phyloP scores from a whole-genome alignment of 129 eudicot species.

The Saussurea involucrata region DNA sequence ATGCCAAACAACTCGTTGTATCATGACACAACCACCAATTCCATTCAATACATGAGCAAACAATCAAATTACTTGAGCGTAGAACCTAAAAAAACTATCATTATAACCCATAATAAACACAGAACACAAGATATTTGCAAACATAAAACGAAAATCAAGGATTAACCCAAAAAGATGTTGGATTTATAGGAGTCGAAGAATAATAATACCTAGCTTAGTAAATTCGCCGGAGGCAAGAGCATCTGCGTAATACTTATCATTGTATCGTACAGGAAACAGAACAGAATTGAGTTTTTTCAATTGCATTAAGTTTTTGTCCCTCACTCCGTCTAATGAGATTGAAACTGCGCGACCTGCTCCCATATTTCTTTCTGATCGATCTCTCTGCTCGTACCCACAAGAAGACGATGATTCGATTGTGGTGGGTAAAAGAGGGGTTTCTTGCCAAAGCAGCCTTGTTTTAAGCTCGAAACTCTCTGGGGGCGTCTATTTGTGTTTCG shows the following conservation, averaged over 20 bases:
- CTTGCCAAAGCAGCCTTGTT: neutral
- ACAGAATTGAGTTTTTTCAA: constrained; percentile 91
- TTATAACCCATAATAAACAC: neutral
- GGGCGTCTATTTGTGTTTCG: neutral
- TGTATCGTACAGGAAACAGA: constrained; percentile 91
- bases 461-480: neutral
- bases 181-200: neutral
- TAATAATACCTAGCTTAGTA: constrained; percentile 62
- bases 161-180: constrained; percentile 3
- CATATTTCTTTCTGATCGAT: constrained; percentile 34
- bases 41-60: neutral
- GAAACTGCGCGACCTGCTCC: constrained; percentile 66
- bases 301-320: constrained; percentile 97
- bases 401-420: constrained; percentile 19
- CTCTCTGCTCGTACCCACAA: neutral
- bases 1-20: neutral
- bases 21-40: constrained; percentile 1
- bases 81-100: neutral
- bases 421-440: constrained; percentile 7
- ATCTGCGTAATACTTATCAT: constrained; percentile 87
- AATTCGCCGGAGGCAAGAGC: constrained; percentile 92
- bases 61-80: neutral
- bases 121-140: neutral
- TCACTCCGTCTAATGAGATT: constrained; percentile 75
- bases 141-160: neutral